Evolutionary conservation across 2,329 filamentous ascomycete genomes (phyloP).

Genomic region (Chrysoporthe cubensis): DNA sequence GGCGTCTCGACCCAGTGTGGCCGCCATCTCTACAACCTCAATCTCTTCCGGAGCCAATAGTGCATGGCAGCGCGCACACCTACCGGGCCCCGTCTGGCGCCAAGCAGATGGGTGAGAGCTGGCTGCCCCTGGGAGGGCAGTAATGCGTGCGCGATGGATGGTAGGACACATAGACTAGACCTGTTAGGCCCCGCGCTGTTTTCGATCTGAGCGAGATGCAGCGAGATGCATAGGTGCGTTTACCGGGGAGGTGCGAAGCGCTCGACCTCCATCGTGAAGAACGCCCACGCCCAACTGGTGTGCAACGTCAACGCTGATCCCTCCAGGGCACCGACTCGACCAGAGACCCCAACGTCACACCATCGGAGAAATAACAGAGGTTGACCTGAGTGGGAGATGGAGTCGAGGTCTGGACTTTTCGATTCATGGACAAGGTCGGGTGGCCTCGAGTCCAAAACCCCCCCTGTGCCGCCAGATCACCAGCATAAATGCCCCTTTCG

Average conservation of each 20-base stretch:
- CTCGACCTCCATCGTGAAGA: not conserved
- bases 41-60: slow-evolving; percentile 21
- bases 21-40: slow-evolving; percentile 18
- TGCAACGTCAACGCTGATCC: not conserved
- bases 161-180: too few species aligned
- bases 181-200: too few species aligned
- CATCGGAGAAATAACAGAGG: slow-evolving; percentile 13
- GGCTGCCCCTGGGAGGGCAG: not conserved
- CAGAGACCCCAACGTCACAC: slow-evolving; percentile 6
- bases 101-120: not conserved
- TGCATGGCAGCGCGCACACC: slow-evolving; percentile 14
- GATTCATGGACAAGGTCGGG: slow-evolving; percentile 25
- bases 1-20: slow-evolving; percentile 16
- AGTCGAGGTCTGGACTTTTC: slow-evolving; percentile 29
- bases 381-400: slow-evolving; percentile 6
- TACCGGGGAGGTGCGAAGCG: not conserved
- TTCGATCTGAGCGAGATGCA: too few species aligned
- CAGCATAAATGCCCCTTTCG: slow-evolving; percentile 17
- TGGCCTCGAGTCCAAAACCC: slow-evolving; percentile 13
- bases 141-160: not conserved
- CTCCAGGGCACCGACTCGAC: not conserved
- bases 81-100: slow-evolving; percentile 23
- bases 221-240: too few species aligned
- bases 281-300: not conserved
- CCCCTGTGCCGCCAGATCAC: slow-evolving; percentile 20